Evolutionary conservation across 2,329 filamentous ascomycete species (phyloP).

Genomic region (Colletotrichum euphorbiae): DNA sequence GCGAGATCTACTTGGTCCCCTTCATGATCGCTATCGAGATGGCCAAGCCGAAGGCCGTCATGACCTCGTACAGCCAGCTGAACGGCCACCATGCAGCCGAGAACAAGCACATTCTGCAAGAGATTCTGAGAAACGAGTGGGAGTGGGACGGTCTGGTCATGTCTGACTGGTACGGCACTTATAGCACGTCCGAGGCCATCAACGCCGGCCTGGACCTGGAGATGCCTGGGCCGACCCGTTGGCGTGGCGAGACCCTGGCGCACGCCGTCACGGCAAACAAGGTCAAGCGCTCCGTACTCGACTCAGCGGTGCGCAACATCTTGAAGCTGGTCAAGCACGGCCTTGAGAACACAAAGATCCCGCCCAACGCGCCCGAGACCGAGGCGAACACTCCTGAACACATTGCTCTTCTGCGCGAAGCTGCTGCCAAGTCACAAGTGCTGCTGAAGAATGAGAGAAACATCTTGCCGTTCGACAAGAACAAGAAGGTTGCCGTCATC

Average conservation of each 20-base stretch:
- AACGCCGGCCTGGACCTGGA: conserved; percentile 50
- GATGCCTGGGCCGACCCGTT: conserved; percentile 52
- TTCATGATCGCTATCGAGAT: conserved; percentile 68
- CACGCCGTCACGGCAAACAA: conserved; percentile 67
- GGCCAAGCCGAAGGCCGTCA: conserved; percentile 63
- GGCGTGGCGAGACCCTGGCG: conserved; percentile 56
- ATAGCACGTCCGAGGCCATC: conserved; percentile 55
- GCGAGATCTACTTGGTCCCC: conserved; percentile 69
- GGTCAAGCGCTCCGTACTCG: conserved; percentile 64
- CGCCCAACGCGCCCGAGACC: conserved; percentile 65
- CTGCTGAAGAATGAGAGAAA: conserved; percentile 77
- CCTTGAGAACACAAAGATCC: conserved; percentile 50
- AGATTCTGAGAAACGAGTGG: conserved; percentile 67
- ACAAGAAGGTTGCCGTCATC: conserved; percentile 58
- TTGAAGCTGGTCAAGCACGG: conserved; percentile 57
- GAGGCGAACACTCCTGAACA: conserved; percentile 70
- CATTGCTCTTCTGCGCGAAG: conserved; percentile 56
- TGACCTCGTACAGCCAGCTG: conserved; percentile 65
- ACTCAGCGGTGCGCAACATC: conserved; percentile 52
- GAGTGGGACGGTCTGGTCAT: conserved; percentile 67
- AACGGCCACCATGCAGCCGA: conserved; percentile 47
- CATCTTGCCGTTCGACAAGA: conserved; percentile 66
- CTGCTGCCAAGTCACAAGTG: conserved; percentile 64
- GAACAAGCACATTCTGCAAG: conserved; percentile 59
- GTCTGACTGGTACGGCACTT: conserved; percentile 70